phyloP scores from a whole-genome alignment of 108 stramenopile genomes.

The Cyclotella choctawhatcheeana region DNA sequence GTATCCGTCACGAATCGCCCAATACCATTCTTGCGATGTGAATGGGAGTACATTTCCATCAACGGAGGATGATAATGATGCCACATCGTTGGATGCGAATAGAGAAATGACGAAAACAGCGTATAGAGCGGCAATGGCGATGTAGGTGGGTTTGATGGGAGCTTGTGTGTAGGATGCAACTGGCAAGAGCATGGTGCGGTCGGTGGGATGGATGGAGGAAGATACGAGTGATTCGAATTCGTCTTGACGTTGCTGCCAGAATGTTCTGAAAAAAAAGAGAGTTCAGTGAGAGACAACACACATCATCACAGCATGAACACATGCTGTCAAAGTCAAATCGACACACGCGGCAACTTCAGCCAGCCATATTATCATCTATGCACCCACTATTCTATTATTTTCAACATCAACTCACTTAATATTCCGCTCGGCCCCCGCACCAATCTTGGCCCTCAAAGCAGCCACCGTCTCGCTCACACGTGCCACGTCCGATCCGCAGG shows the following conservation, averaged over 20 bases:
- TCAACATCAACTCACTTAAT: slow-evolving; percentile 31
- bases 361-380: too few species aligned
- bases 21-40: slow-evolving; percentile 49
- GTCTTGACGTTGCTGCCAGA: slow-evolving; percentile 50
- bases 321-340: too few species aligned
- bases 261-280: slow-evolving; percentile 21
- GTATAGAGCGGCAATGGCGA: slow-evolving; percentile 48
- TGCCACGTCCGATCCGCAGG: slow-evolving; percentile 40
- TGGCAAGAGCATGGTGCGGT: slow-evolving; percentile 2
- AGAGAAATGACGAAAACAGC: slow-evolving; percentile 1
- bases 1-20: slow-evolving; percentile 63
- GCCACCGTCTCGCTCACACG: slow-evolving; percentile 60
- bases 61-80: slow-evolving; percentile 14
- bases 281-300: background rate
- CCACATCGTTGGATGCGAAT: too few species aligned
- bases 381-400: too few species aligned
- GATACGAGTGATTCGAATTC: slow-evolving; percentile 44
- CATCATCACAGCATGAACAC: too few species aligned
- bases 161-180: slow-evolving; percentile 26
- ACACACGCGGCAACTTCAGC: too few species aligned
- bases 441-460: slow-evolving; percentile 59
- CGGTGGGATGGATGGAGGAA: slow-evolving; percentile 17
- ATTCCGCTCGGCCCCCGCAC: slow-evolving; percentile 15
- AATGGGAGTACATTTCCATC: slow-evolving; percentile 25
- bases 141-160: slow-evolving; percentile 42